Evolutionary conservation across 352 stramenopile species (phyloP), one percentile per base, ranked within the genome.

Genomic region (Globisporangium rhizosaccharum): DNA sequence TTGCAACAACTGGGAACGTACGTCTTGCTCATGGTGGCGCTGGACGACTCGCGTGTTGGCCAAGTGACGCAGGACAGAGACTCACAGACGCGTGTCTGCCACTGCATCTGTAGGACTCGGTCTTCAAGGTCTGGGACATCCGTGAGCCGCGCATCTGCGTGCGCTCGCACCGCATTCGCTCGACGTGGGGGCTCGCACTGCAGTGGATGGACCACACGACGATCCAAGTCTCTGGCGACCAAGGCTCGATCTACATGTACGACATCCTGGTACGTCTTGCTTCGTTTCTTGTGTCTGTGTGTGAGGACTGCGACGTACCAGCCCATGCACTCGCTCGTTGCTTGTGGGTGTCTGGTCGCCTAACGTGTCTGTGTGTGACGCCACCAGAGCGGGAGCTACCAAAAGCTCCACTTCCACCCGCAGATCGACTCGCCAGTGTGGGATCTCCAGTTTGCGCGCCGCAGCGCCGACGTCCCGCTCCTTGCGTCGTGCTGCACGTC

Each of bases 81-180:
- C 0, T 11, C 3, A 17, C 3, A 28, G 30, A 33, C 51, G 33
- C n/a, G 28, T 7, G 36, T 12, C 9, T 1, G 17, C 12, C 20
- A 20, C 2, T 42, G 20, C 44, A 49, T 14, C 17, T 59, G 3
- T 39, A 94, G 85, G 85, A 95, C 63, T 90, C 82, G 2, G 52
- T 84, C 15, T 87, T 95, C 55, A 92, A 92, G 41, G 63, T 95
- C 14, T 95, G 85, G 85, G 85, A 95, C 59, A 67, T 93, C 25
- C 79, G 85, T 50, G 83, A 95, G 51, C 79, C 85, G 44, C 78
- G 84, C 8, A 74, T 91, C 15, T 90, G 79, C 49, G 63, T 93
- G 12, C 78, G 85, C 1, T 90, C 85, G 47, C 83, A 95, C 51
- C 83, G 85, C 46, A 88, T 92, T 54, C 78, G 82, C 15, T 90